A percentile compares a stretch with the other conserved stretches of the same genome.
These are phyloP conservation scores for Dactylonectria estremocensis DNA, from an alignment of 2,329 filamentous ascomycete genomes.

Conservation along the genomic window DNA sequence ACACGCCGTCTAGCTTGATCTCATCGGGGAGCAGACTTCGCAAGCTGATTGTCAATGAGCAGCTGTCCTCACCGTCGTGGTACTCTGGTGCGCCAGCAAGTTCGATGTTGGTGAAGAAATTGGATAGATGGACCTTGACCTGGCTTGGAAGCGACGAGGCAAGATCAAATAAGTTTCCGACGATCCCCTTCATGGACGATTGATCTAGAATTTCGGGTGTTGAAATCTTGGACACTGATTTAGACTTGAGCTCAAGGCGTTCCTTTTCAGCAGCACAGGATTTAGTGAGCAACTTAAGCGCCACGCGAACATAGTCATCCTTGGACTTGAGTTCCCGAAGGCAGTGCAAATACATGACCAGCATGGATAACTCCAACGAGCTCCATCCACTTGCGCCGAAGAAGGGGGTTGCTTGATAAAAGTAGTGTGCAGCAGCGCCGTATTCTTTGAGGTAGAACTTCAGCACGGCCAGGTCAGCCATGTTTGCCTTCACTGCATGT, in stretches of 20 bases:
- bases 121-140: slow-evolving; percentile 76
- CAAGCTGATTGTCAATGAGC: slow-evolving; percentile 78
- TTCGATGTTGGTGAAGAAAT: slow-evolving; percentile 80
- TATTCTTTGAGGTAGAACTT: slow-evolving; percentile 85
- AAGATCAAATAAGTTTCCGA: slow-evolving; percentile 63
- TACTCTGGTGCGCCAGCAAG: slow-evolving; percentile 80
- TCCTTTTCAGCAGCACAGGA: slow-evolving; percentile 70
- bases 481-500: slow-evolving; percentile 82
- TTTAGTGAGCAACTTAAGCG: slow-evolving; percentile 82
- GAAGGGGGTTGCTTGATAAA: slow-evolving; percentile 83
- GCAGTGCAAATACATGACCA: slow-evolving; percentile 88
- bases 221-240: slow-evolving; percentile 39
- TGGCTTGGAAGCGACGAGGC: slow-evolving; percentile 67
- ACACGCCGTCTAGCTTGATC: slow-evolving; percentile 76
- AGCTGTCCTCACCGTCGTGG: slow-evolving; percentile 80
- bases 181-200: slow-evolving; percentile 62
- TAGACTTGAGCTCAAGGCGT: slow-evolving; percentile 57
- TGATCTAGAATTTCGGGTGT: slow-evolving; percentile 46
- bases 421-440: slow-evolving; percentile 80
- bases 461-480: slow-evolving; percentile 88
- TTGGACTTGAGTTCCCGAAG: slow-evolving; percentile 82
- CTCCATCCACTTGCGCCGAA: slow-evolving; percentile 87
- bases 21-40: slow-evolving; percentile 81
- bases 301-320: slow-evolving; percentile 84
- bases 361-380: slow-evolving; percentile 84